phyloP scores from a whole-genome alignment of 495 filamentous ascomycete species.

The Aspergillus avenaceus region DNA sequence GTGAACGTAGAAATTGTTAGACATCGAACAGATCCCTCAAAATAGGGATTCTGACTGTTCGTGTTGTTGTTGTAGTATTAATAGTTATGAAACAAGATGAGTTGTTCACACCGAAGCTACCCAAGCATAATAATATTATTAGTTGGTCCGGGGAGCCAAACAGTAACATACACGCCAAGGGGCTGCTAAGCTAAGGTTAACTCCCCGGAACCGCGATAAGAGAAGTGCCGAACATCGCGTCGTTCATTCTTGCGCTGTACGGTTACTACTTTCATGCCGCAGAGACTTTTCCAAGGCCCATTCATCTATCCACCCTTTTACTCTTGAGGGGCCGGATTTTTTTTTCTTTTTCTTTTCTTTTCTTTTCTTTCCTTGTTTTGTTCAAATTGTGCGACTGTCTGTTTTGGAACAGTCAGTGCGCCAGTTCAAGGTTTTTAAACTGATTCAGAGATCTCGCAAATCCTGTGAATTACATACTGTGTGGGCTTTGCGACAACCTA shows the following conservation, averaged over 20 bases:
- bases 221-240: slow-evolving; percentile 17
- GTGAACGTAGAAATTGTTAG: slow-evolving; percentile 21
- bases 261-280: slow-evolving; percentile 2
- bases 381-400: neutral
- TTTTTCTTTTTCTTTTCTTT: neutral
- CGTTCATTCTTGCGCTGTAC: neutral
- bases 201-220: slow-evolving; percentile 26
- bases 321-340: slow-evolving; percentile 1
- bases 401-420: neutral
- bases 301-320: neutral
- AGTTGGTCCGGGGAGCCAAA: neutral
- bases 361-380: neutral
- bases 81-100: slow-evolving; percentile 5
- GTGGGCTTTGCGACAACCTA: slow-evolving; percentile 4
- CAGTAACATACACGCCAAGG: neutral
- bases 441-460: neutral
- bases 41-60: too few species aligned
- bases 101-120: slow-evolving; percentile 16
- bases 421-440: neutral
- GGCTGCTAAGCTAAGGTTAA: neutral
- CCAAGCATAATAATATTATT: neutral
- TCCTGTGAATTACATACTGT: neutral
- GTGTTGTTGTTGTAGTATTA: too few species aligned
- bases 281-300: slow-evolving; percentile 14
- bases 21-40: slow-evolving; percentile 32